Evolutionary conservation across 768 basidiomycete genomes (phyloP), one percentile per base, ranked within the genome.

Genomic region (Hypsizygus marmoreus): DNA sequence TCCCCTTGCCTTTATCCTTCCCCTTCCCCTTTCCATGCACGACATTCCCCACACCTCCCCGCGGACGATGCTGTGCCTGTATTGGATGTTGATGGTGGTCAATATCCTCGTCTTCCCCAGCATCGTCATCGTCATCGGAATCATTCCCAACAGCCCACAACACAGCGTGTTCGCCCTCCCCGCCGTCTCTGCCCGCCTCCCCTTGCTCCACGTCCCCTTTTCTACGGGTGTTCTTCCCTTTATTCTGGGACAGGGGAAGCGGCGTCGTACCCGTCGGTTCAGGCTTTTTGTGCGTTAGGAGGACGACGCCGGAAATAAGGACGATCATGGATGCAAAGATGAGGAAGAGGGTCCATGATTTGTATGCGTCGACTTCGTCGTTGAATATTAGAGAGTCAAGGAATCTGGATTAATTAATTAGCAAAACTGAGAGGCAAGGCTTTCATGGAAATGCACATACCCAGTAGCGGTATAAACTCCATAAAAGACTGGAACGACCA

Each of bases 401-500:
- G 63, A 75, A 77, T 25, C 75, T 77, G 42, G 33, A 45, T 41
- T 8, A 40, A 28, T 32, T 43, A 19, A 40, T 16, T 28, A 17
- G 6, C 1, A 8, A 29, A 26, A 20, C 8, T 25, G 22, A 16
- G 13, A 41, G n/a, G n/a, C 2, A 28, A 37, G 3, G 20, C n/a
- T n/a, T n/a, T n/a, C n/a, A 20, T 25, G 22, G 7, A 29, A 24
- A 30, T 22, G 20, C 10, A 67, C 77, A 34, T 61, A 89, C 81
- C 91, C 90, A 17, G 80, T 76, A 2, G 87, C 88, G 0, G 91
- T 94, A 60, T 94, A 95, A 8, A 93, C 84, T 8, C 92, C 92
- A 61, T 95, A 97, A 63, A 97, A 97, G 11, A 95, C 86, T 0
- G 95, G 95, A 0, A 97, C 94, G 13, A 97, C 92, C 1, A 97